Evolutionary conservation across 768 basidiomycete species (phyloP).

Genomic region (Termitomyces sp.): DNA sequence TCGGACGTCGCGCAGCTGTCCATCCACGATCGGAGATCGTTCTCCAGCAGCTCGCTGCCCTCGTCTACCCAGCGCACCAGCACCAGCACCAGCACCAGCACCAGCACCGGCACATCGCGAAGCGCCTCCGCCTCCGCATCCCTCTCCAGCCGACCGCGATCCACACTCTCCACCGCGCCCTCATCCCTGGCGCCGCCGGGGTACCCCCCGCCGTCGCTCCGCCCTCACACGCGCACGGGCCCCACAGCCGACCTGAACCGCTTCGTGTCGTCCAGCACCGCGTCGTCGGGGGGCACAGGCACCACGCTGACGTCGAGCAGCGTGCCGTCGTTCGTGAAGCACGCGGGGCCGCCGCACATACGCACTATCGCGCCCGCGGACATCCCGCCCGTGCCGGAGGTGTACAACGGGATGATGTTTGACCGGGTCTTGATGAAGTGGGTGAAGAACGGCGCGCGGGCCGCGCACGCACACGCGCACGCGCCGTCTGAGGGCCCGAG

Average conservation of each 20-base stretch:
- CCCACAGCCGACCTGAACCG: slow-evolving; percentile 73
- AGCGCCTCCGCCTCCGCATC: slow-evolving; percentile 14
- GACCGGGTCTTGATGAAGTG: slow-evolving; percentile 82
- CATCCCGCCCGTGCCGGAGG: slow-evolving; percentile 66
- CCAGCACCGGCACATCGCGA: slow-evolving; percentile 15
- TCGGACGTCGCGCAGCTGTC: slow-evolving; percentile 40
- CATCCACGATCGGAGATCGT: slow-evolving; percentile 29
- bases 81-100: too few species aligned
- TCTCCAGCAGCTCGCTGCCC: slow-evolving; percentile 12
- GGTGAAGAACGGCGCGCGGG: slow-evolving; percentile 56
- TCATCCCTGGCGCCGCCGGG: slow-evolving; percentile 30
- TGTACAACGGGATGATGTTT: slow-evolving; percentile 84
- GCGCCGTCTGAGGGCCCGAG: slow-evolving; percentile 43
- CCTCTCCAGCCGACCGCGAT: slow-evolving; percentile 21
- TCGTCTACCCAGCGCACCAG: slow-evolving; percentile 13
- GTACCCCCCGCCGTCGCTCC: slow-evolving; percentile 48
- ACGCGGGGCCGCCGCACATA: slow-evolving; percentile 72
- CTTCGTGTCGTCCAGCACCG: slow-evolving; percentile 86
- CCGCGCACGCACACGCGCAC: slow-evolving; percentile 21
- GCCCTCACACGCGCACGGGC: too few species aligned
- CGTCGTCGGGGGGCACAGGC: too few species aligned
- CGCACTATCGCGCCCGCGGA: slow-evolving; percentile 79
- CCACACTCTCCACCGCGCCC: slow-evolving; percentile 10
- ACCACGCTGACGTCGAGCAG: slow-evolving; percentile 69
- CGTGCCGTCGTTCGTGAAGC: slow-evolving; percentile 80